These are phyloP conservation scores for Kockiozyma suomiensis DNA, from an alignment of 805 yeast genomes.

Conservation along the genomic window DNA sequence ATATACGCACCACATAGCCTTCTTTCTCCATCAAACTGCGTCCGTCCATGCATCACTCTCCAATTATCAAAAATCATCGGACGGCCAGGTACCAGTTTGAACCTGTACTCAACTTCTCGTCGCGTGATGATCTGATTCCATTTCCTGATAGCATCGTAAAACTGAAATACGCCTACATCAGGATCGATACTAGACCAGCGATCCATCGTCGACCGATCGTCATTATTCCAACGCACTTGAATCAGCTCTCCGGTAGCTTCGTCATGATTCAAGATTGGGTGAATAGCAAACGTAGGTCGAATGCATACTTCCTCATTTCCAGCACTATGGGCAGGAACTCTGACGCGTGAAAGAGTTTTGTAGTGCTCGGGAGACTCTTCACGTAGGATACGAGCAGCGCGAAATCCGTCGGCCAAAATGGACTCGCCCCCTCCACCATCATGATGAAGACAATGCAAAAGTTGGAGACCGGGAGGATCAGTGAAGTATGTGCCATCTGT, in stretches of 20 bases:
- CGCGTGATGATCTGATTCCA: constrained; percentile 60
- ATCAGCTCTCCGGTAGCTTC: constrained; percentile 51
- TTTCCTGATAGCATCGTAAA: constrained; percentile 59
- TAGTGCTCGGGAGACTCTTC: constrained; percentile 54
- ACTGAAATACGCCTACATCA: constrained; percentile 48
- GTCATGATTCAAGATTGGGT: constrained; percentile 60
- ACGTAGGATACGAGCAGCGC: constrained; percentile 56
- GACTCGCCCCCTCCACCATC: constrained; percentile 68
- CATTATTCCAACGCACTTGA: constrained; percentile 72
- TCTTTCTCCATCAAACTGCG: constrained; percentile 66
- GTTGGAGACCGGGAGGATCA: constrained; percentile 70
- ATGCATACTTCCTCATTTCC: constrained; percentile 67
- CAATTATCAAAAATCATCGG: constrained; percentile 71
- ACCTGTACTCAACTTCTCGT: constrained; percentile 54
- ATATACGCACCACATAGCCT: constrained; percentile 74
- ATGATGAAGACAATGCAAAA: constrained; percentile 65
- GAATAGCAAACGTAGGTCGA: constrained; percentile 55
- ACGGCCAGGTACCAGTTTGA: constrained; percentile 65
- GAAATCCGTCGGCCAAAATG: constrained; percentile 66
- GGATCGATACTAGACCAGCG: constrained; percentile 47
- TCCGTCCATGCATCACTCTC: constrained; percentile 70
- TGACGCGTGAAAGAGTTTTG: constrained; percentile 52
- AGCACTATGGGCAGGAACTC: constrained; percentile 72
- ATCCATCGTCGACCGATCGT: constrained; percentile 66
- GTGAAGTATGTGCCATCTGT: constrained; percentile 79